Base-by-base conservation (phyloP, 1,284 basidiomycete genomes). In the Ceratobasidium sp. region DNA sequence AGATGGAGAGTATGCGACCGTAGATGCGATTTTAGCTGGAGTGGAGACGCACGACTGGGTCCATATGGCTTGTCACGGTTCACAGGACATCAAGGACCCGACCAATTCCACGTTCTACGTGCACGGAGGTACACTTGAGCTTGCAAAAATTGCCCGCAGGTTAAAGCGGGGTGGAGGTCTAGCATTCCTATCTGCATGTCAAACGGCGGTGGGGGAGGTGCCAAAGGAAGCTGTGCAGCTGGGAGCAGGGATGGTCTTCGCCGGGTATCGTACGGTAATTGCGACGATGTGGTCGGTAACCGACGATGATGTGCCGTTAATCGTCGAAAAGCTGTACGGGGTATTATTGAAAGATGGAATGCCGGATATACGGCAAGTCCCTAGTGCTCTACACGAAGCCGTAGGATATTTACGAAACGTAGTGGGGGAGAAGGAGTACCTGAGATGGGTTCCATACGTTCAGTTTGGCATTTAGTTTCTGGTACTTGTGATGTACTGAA, bases 101-200 rank as follows among this genome's bases (percentile, higher is more conserved):
- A 40, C 53, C 4, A 9, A 53, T 4, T 40, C 33, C n/a, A 21
- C 33, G 11, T 66, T 72, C 40, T 36, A 40, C 2, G 46, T 72
- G 2, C 36, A 72, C 36, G 60, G 36, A 16, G 49, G 61, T 8
- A 36, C 14, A 25, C 53, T 72, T 14, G 64, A 46, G 14, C 49
- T 54, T 0, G 59, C 33, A 21, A 28, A 23, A 0, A 64, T 72
- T 36, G 56, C 51, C 6, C 23, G 64, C 25, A 18, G 56, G 30
- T 38, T 28, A 23, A 33, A 56, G 9, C 11, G 14, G 6, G 21
- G 18, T 30, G 42, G 18, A 8, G 46, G 49, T 5, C 28, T 72
- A 1, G 71, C 71, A 16, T 63, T 72, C 38, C 49, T 72, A 11
- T 72, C 71, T 16, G 71, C 61, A 18, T 72, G 71, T 16, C 42